A percentile compares a stretch with the other conserved stretches of the same genome.
Evolutionary conservation across 257 asterid species (phyloP).

Genomic region (Lycium barbarum): DNA sequence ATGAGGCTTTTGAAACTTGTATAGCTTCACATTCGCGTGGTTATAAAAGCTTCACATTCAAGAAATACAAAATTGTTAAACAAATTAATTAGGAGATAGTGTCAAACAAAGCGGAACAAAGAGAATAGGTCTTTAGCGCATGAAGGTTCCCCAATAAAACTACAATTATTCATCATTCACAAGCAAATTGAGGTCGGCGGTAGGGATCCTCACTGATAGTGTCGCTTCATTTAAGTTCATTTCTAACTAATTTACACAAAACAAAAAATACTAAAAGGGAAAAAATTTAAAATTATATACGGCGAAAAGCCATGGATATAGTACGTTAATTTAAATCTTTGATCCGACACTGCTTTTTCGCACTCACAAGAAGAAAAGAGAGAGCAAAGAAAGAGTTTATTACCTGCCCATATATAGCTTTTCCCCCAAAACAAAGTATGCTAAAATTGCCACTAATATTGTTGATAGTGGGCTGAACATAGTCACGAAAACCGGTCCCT

Average conservation of each 20-base stretch:
- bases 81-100: neutral
- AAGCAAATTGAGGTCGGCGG: neutral
- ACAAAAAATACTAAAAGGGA: neutral
- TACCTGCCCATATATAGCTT: conserved; percentile 76
- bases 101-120: neutral
- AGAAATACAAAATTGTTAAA: no score
- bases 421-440: conserved; percentile 72
- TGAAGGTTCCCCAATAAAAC: neutral
- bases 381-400: neutral
- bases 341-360: neutral
- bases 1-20: neutral
- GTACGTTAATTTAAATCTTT: no score
- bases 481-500: conserved; percentile 85
- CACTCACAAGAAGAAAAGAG: neutral
- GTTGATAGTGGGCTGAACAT: conserved; percentile 77
- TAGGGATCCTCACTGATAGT: neutral
- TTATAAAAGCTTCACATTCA: no score
- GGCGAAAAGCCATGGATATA: no score
- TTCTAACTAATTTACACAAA: neutral
- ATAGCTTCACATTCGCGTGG: no score
- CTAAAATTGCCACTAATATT: conserved; percentile 58
- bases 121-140: neutral
- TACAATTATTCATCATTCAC: neutral
- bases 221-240: neutral
- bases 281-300: no score